Conservation (phyloP, 305 asterid species). For the Ajuga reptans region DNA sequence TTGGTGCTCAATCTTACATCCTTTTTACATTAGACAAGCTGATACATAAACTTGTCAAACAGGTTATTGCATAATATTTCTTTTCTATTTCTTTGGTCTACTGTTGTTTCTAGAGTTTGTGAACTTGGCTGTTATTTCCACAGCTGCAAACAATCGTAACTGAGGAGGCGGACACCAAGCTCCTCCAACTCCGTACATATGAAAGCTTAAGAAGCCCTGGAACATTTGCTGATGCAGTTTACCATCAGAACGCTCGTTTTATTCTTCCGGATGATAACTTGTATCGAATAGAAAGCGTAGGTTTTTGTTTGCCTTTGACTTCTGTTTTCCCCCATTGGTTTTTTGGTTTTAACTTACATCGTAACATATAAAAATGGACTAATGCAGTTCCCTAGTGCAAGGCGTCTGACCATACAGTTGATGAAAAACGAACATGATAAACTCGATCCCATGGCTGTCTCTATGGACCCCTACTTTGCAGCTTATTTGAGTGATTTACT, state of each 20-base stretch:
- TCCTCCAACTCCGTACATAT: constrained; percentile 71
- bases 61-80: constrained; percentile 34
- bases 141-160: constrained; percentile 71
- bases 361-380: constrained; percentile 15
- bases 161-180: constrained; percentile 68
- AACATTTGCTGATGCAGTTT: constrained; percentile 54
- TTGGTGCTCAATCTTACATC: constrained; percentile 81
- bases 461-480: constrained; percentile 63
- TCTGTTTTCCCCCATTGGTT: constrained; percentile 1
- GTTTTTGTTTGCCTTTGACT: constrained; percentile 27
- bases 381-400: constrained; percentile 51
- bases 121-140: constrained; percentile 23
- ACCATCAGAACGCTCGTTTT: constrained; percentile 62
- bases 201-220: constrained; percentile 63
- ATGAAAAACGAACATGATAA: constrained; percentile 66
- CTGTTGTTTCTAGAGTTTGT: constrained; percentile 15
- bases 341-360: background rate
- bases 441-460: constrained; percentile 57
- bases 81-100: background rate
- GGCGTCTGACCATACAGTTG: constrained; percentile 64
- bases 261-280: constrained; percentile 72
- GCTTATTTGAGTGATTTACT: constrained; percentile 68
- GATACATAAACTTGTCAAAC: constrained; percentile 83
- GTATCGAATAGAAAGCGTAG: constrained; percentile 76
- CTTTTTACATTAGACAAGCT: constrained; percentile 94